Conservation (phyloP, 345 rosid genomes). For the Eucalyptus caleyi region DNA sequence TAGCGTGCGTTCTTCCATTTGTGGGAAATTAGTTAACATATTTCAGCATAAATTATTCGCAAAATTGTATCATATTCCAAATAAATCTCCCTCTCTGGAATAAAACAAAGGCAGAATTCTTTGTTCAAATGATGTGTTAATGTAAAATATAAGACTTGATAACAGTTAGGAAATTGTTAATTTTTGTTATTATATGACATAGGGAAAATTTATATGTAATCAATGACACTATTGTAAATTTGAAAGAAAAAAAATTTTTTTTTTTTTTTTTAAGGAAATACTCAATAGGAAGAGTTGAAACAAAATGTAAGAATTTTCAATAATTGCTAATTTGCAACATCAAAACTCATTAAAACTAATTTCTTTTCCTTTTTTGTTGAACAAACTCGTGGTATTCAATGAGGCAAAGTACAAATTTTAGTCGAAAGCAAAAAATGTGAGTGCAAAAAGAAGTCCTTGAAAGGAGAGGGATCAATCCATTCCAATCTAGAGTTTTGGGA, state of each 20-base stretch:
- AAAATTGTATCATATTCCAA: background rate
- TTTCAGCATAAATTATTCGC: background rate
- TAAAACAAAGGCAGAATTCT: background rate
- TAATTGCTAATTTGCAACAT: background rate
- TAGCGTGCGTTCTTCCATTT: background rate
- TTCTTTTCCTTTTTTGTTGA: background rate
- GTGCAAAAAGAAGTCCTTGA: background rate
- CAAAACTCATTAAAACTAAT: background rate
- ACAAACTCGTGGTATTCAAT: background rate
- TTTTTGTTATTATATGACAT: background rate
- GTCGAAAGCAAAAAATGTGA: too few species aligned
- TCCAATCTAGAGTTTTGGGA: background rate
- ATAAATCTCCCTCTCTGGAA: background rate
- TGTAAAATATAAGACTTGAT: background rate
- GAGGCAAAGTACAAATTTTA: background rate
- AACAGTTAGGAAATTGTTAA: background rate
- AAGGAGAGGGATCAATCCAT: background rate
- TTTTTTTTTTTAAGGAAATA: background rate
- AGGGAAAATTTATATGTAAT: background rate
- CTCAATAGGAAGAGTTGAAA: background rate
- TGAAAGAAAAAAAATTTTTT: too few species aligned
- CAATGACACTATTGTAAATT: too few species aligned
- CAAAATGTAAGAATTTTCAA: too few species aligned
- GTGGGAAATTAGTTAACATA: background rate
- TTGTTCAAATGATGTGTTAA: background rate